Conservation (phyloP, 2,329 filamentous ascomycete genomes). For the Blastomyces silverae region DNA sequence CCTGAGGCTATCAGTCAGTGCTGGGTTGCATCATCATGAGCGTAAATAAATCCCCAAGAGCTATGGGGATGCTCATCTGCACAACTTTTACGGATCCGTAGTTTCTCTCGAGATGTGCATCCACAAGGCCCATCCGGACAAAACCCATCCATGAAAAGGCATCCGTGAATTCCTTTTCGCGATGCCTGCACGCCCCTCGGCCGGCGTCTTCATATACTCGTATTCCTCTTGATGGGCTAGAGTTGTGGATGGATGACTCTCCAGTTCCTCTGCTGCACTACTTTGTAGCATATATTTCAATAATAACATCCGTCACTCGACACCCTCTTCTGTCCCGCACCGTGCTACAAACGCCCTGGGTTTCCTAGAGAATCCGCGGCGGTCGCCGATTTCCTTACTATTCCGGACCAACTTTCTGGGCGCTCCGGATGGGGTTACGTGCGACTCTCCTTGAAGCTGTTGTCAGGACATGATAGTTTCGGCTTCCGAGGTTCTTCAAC, state of each 20-base stretch:
- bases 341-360: background rate
- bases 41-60: background rate
- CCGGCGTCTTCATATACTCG: background rate
- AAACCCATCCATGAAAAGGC: background rate
- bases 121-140: background rate
- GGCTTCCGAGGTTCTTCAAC: background rate
- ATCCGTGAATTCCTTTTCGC: background rate
- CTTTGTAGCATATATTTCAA: background rate
- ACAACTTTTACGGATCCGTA: background rate
- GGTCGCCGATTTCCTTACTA: background rate
- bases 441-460: background rate
- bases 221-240: background rate
- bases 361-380: background rate
- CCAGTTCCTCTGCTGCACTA: background rate
- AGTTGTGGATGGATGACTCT: background rate
- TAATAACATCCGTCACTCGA: slow-evolving; percentile 1
- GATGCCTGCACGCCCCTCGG: background rate
- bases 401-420: background rate
- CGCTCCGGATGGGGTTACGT: background rate
- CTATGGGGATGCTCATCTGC: background rate
- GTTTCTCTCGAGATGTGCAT: background rate
- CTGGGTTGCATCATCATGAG: too few relatives aligned
- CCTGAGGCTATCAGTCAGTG: too few relatives aligned
- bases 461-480: background rate
- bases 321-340: background rate